Conservation (phyloP, 2,329 filamentous ascomycete genomes). For the Zymoseptoria crescenta region DNA sequence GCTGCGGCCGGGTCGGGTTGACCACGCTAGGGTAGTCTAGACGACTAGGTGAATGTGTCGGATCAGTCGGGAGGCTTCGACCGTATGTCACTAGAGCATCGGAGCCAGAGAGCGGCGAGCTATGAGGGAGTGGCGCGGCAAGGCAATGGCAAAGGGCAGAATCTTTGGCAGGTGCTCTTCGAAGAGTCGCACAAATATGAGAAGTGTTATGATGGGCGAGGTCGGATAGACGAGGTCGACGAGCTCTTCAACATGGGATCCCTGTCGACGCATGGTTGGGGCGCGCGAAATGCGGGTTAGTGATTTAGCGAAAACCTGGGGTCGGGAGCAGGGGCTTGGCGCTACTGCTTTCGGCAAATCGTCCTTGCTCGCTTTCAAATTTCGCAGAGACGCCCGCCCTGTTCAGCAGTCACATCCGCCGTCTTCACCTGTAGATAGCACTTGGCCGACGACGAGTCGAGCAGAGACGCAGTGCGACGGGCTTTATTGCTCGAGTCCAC, state of each 20-base stretch:
- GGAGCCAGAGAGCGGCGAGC: neutral
- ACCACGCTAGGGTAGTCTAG: neutral
- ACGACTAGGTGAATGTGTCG: neutral
- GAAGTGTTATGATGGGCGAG: neutral
- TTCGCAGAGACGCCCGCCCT: neutral
- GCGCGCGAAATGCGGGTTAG: neutral
- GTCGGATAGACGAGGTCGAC: neutral
- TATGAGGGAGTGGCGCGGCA: neutral
- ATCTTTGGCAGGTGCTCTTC: neutral
- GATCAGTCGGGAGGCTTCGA: neutral
- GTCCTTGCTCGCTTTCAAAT: neutral
- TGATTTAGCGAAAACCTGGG: neutral
- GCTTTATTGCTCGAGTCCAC: neutral
- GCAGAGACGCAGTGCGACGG: neutral
- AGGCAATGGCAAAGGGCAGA: neutral
- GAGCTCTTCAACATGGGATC: neutral
- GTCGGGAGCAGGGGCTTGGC: neutral
- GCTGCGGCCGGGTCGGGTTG: neutral
- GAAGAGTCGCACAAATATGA: neutral
- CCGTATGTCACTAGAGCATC: neutral
- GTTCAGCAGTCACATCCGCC: neutral
- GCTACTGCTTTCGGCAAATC: neutral
- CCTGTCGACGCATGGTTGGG: neutral
- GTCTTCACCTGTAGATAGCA: neutral
- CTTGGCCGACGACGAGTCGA: neutral